Evolutionary conservation across 73 alveolate genomes (phyloP), one percentile per base, ranked within the genome.

Genomic region (Paraurostyla sp.): DNA sequence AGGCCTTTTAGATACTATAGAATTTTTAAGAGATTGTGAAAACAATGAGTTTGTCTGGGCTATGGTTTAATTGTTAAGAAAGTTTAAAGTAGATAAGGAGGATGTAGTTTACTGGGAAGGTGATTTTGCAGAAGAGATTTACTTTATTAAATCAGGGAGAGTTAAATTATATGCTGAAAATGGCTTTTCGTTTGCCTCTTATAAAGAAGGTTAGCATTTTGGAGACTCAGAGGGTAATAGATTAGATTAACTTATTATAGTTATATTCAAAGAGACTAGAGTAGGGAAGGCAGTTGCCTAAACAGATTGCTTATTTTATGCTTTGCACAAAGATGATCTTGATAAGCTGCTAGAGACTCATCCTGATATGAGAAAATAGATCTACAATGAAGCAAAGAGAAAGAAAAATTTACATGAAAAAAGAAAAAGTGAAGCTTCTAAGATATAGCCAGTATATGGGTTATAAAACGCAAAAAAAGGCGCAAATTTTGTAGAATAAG

Each of bases 61-160:
- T 0, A 49, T 91, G 27, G 78, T 91, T 29, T 76, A 83, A 18
- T 7, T 43, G 29, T 76, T 91, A 2, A 51, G 81, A 35, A 83
- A 45, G 56, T 84, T 85, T 20, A 91, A 91, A 42, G 85, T 91
- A 7, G 96, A 85, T 30, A 83, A 71, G n/a, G 91, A 75, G 22
- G 96, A 91, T 35, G 65, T 73, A 41, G 57, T 87, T 15, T 87
- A 87, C 52, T 42, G 69, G 54, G 91, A 46, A 40, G 94, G 94
- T 11, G 89, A 80, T 35, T 59, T 30, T 15, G 51, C 91, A 0
- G 80, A 60, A 16, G 91, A 78, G 36, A 71, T 93, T 0, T 93
- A 83, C 82, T 93, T 92, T 71, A 59, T 93, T 23, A 89, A 83
- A 46, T 54, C 90, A n/a, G 97, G 97, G 1, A 93, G 90, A 49